Conservation (phyloP, 768 basidiomycete species). For the Gymnopilus junonius region DNA sequence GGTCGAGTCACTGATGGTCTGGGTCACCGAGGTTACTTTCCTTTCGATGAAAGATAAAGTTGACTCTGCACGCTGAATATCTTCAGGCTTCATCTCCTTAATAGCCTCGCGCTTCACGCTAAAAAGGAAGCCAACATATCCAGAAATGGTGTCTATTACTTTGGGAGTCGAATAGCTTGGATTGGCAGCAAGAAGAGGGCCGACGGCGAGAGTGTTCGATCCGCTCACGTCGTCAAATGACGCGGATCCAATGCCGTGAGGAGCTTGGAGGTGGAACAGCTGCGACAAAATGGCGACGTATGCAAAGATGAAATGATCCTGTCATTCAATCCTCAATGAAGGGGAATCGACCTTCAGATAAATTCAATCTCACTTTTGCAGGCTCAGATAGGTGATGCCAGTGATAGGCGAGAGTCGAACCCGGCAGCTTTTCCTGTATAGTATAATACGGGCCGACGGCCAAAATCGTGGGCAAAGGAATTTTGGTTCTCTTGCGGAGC, state of each 20-base stretch:
- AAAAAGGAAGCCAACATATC: not conserved
- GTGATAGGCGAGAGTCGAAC: not conserved
- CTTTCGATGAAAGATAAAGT: not conserved
- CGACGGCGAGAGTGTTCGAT: too few species aligned
- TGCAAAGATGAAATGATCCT: not conserved
- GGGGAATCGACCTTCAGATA: not conserved
- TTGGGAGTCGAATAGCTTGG: not conserved
- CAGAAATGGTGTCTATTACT: not conserved
- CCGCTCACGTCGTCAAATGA: too few species aligned
- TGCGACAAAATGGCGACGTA: not conserved
- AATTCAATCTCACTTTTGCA: not conserved
- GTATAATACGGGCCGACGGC: not conserved
- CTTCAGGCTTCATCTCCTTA: not conserved
- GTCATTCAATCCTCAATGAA: not conserved
- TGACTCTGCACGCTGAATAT: not conserved
- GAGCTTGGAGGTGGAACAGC: not conserved
- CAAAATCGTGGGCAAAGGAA: not conserved
- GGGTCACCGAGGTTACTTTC: not conserved
- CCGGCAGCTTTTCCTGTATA: not conserved
- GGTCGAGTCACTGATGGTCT: not conserved
- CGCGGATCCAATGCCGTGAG: too few species aligned
- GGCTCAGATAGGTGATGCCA: not conserved
- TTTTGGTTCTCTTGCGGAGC: not conserved
- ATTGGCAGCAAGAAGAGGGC: not conserved
- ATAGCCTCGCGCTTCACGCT: not conserved